A percentile compares a stretch with the other conserved stretches of the same genome.
Conservation (phyloP, 352 stramenopile species). For the Thalassiosira hispida region DNA sequence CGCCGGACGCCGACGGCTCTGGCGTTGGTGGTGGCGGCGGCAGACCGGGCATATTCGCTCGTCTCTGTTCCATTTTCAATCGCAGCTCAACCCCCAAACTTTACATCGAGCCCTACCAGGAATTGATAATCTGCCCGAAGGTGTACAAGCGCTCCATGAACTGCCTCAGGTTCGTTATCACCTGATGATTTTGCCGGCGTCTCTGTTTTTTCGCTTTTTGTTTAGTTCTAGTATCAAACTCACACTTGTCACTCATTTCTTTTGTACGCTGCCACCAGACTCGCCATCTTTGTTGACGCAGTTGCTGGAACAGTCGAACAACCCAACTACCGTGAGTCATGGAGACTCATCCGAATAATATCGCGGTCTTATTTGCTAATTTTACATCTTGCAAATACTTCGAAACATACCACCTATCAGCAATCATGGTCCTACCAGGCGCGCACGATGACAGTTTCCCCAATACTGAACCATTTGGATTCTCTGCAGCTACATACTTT, state of each 20-base stretch:
- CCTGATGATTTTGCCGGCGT: too few relatives aligned
- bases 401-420: too few relatives aligned
- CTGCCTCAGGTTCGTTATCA: conserved; percentile 32
- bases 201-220: too few relatives aligned
- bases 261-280: too few relatives aligned
- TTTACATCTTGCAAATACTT: too few relatives aligned
- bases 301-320: conserved; percentile 46
- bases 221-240: too few relatives aligned
- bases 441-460: conserved; percentile 45
- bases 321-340: conserved; percentile 46
- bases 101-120: conserved; percentile 31
- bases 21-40: too few relatives aligned
- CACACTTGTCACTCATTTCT: too few relatives aligned
- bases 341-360: too few relatives aligned
- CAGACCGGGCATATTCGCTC: not conserved
- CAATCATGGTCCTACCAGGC: conserved; percentile 38
- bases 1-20: not conserved
- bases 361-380: too few relatives aligned
- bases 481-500: conserved; percentile 56
- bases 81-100: not conserved
- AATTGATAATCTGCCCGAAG: conserved; percentile 26
- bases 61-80: too few relatives aligned
- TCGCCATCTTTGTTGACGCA: conserved; percentile 36
- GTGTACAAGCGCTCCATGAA: conserved; percentile 34
- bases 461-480: conserved; percentile 48